phyloP scores from a whole-genome alignment of 2,329 filamentous ascomycete genomes.

The Colletotrichum graminicola region DNA sequence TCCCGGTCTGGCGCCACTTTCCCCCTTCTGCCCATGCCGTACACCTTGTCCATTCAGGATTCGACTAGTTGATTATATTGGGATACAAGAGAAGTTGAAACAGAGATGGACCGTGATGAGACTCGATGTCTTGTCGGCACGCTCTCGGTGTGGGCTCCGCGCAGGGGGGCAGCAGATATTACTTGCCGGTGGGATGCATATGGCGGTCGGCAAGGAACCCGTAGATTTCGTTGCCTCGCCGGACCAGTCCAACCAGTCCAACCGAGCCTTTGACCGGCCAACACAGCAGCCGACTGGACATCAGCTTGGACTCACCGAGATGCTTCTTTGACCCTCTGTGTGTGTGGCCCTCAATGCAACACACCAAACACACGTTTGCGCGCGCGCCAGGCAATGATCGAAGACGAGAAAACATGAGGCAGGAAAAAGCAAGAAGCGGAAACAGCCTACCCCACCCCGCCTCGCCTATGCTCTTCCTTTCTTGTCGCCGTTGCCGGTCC shows the following conservation, averaged over 20 bases:
- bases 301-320: not conserved
- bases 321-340: conserved; percentile 1
- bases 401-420: conserved; percentile 9
- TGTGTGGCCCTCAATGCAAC: conserved; percentile 7
- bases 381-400: not conserved
- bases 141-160: not conserved
- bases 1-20: not conserved
- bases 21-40: not conserved
- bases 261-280: not conserved
- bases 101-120: not conserved
- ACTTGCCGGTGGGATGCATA: not conserved
- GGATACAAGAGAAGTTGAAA: conserved; percentile 8
- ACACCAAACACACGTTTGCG: conserved; percentile 3
- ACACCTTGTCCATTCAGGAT: not conserved
- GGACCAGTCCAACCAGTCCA: not conserved
- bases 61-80: not conserved
- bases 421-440: conserved; percentile 25
- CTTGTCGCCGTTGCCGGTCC: not conserved
- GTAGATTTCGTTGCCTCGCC: not conserved
- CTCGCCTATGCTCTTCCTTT: conserved; percentile 1
- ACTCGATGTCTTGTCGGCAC: not conserved
- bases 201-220: not conserved
- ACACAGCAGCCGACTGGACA: not conserved
- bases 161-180: not conserved
- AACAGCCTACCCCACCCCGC: conserved; percentile 2